Conservation (phyloP, 2,329 filamentous ascomycete genomes). For the Bipolaris bicolor region DNA sequence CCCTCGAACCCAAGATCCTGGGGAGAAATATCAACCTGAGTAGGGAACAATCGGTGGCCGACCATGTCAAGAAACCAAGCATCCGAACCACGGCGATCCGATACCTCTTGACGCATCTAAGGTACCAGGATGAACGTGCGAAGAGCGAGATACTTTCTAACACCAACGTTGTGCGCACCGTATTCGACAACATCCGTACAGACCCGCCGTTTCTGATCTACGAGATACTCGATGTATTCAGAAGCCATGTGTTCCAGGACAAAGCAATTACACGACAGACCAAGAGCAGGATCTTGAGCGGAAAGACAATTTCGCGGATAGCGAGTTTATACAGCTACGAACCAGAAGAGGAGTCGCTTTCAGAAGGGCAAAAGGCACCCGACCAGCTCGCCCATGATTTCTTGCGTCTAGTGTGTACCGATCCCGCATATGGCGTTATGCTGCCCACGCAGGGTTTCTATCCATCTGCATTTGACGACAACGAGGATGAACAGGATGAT, state of each 20-base stretch:
- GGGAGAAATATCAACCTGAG: conserved; percentile 80
- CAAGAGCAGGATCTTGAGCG: conserved; percentile 78
- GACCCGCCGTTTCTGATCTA: conserved; percentile 77
- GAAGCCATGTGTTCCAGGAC: conserved; percentile 75
- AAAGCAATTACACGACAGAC: conserved; percentile 71
- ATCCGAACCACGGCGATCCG: conserved; percentile 82
- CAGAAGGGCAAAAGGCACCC: conserved; percentile 60
- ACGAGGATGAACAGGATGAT: conserved; percentile 50
- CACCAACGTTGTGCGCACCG: conserved; percentile 67
- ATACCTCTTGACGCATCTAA: conserved; percentile 80
- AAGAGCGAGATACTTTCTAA: conserved; percentile 85
- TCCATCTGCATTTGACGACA: conserved; percentile 70
- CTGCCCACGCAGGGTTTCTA: conserved; percentile 84
- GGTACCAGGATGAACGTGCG: conserved; percentile 74
- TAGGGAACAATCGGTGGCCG: conserved; percentile 61
- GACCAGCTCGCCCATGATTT: conserved; percentile 76
- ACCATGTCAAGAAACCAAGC: conserved; percentile 71
- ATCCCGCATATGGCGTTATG: conserved; percentile 73
- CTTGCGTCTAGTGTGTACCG: conserved; percentile 76
- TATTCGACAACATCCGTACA: conserved; percentile 78
- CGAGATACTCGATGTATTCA: conserved; percentile 75
- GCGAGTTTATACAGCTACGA: conserved; percentile 45
- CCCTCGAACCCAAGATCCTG: conserved; percentile 72
- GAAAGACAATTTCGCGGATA: conserved; percentile 74
- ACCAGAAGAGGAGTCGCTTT: conserved; percentile 56